Conservation (phyloP, 345 rosid species). For the Erysimum cheiranthoides region DNA sequence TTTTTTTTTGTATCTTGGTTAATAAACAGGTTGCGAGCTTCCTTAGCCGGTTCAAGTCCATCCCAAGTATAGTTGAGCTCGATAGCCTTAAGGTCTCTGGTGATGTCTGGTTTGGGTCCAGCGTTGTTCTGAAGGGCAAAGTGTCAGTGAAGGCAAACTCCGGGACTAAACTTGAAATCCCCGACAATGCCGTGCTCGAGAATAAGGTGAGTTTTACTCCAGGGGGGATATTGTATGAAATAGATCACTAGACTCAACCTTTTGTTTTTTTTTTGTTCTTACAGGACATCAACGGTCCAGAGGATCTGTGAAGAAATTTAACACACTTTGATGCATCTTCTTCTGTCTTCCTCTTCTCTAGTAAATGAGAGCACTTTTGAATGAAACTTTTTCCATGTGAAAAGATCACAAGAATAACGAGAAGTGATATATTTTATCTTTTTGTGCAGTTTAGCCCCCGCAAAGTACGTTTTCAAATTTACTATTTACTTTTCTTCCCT, state of each 20-base stretch:
- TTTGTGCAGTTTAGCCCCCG: neutral
- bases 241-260: neutral
- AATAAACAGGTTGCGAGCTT: constrained; percentile 72
- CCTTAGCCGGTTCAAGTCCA: constrained; percentile 85
- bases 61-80: constrained; percentile 88
- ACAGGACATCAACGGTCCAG: constrained; percentile 77
- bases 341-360: constrained; percentile 7
- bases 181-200: constrained; percentile 63
- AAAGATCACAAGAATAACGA: constrained; percentile 28
- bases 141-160: constrained; percentile 68
- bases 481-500: neutral
- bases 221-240: neutral
- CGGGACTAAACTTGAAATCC: constrained; percentile 77
- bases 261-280: constrained; percentile 5
- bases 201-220: constrained; percentile 60
- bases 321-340: constrained; percentile 1
- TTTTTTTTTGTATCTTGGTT: neutral
- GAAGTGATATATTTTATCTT: neutral
- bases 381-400: neutral
- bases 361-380: neutral
- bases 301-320: constrained; percentile 56
- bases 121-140: constrained; percentile 74
- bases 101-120: constrained; percentile 82
- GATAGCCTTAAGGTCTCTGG: constrained; percentile 89
- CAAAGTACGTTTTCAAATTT: constrained; percentile 18